Evolutionary conservation across 805 yeast species (phyloP).

Genomic region (Saturnispora quitensis): DNA sequence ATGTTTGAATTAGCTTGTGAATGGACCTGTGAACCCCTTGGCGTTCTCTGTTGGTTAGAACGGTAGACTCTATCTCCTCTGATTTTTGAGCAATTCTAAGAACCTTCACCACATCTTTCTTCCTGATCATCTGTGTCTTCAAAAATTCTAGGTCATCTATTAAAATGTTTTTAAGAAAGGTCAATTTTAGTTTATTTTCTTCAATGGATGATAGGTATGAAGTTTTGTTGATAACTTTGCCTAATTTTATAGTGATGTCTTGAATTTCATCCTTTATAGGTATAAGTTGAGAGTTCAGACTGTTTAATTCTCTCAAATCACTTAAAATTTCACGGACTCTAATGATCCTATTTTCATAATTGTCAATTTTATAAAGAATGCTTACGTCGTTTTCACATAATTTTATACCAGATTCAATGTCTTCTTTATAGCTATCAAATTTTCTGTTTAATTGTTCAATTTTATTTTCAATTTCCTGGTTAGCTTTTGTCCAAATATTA

Average conservation of each 20-base stretch:
- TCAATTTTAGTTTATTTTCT: conserved; percentile 1
- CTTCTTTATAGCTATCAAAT: conserved; percentile 25
- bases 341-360: conserved; percentile 13
- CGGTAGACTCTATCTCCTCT: neutral
- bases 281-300: conserved; percentile 20
- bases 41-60: neutral
- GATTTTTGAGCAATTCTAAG: conserved; percentile 8
- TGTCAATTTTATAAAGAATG: conserved; percentile 13
- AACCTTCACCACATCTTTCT: conserved; percentile 8
- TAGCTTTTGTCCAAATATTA: conserved; percentile 5
- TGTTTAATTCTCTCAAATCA: conserved; percentile 29
- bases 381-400: conserved; percentile 10
- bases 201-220: neutral
- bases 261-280: conserved; percentile 13
- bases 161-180: conserved; percentile 1
- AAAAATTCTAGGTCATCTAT: conserved; percentile 1
- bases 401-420: conserved; percentile 14
- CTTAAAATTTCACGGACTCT: conserved; percentile 26
- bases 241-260: conserved; percentile 13
- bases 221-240: conserved; percentile 5
- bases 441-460: neutral
- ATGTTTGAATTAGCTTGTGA: conserved; percentile 8
- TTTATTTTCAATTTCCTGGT: conserved; percentile 1
- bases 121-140: conserved; percentile 2
- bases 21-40: conserved; percentile 3